Evolutionary conservation across 768 basidiomycete genomes (phyloP), one percentile per base, ranked within the genome.

Genomic region (Amanita thiersii): DNA sequence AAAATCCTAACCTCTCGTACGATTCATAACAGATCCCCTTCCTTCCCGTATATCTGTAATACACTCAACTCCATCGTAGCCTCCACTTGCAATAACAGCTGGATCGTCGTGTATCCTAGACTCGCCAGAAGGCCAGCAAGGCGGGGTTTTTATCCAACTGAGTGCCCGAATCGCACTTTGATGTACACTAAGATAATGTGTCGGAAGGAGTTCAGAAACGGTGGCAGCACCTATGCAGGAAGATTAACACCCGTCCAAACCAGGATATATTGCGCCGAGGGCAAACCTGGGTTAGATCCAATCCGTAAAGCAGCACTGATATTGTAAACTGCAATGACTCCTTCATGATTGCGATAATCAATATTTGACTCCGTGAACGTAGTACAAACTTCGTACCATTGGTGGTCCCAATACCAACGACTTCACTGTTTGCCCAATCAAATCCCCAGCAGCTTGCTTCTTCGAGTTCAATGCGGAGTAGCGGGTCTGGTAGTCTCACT

Each of bases 341-440:
- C 76, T 79, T 44, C 0, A 6, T 19, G 37, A 19, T 35, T 12
- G 12, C 2, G 11, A 32, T 52, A 6, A 46, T 43, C 4, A 12
- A 17, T n/a, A 10, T 17, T 23, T 5, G 23, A 23, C 11, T n/a
- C 17, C 4, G 5, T 17, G 23, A 21, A 35, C 8, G 29, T n/a
- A 20, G 18, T 20, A 37, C 18, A 15, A 33, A 11, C 12, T 11
- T 41, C 45, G 24, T 40, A 90, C 94, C 93, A 49, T 88, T 86
- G 2, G 86, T 81, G 19, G 81, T 81, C 0, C 92, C 93, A 9
- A 85, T 76, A 0, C 88, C 90, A 5, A 99, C 58, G 8, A 80
- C 52, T 44, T 85, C 81, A 47, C 88, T 87, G 48, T 88, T 90
- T 0, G 80, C 86, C 92, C 92, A 97, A 50, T 96, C 91, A 40